Evolutionary conservation across 305 asterid genomes (phyloP).

Genomic region (Fraxinus baroniana): DNA sequence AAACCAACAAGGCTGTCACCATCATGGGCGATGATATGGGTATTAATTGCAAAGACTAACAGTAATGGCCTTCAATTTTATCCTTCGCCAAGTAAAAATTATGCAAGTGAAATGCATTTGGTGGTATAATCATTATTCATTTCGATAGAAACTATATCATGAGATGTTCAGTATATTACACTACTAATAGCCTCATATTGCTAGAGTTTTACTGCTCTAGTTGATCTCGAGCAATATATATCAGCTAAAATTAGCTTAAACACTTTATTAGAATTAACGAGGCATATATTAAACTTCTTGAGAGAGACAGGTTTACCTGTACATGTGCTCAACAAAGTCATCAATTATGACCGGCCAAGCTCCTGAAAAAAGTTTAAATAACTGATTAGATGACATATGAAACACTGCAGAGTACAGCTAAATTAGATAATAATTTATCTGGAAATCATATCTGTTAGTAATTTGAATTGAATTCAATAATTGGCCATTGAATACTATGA

Average conservation of each 20-base stretch:
- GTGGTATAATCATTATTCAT: neutral
- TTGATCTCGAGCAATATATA: neutral
- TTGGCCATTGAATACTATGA: neutral
- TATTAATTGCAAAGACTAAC: neutral
- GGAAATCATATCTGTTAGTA: neutral
- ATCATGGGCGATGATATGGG: neutral
- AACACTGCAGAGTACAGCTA: neutral
- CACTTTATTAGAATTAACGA: neutral
- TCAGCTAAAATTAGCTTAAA: neutral
- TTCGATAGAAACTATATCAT: neutral
- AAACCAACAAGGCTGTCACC: neutral
- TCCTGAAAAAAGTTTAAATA: slow-evolving; percentile 49
- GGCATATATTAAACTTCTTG: neutral
- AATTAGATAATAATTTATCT: neutral
- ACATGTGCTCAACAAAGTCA: slow-evolving; percentile 93
- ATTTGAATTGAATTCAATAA: neutral
- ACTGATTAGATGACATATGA: slow-evolving; percentile 13
- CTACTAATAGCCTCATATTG: neutral
- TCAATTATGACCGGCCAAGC: slow-evolving; percentile 97
- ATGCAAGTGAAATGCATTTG: neutral
- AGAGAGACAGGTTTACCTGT: slow-evolving; percentile 53
- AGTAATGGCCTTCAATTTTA: neutral
- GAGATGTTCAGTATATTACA: neutral
- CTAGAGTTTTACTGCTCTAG: neutral
- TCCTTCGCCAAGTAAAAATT: neutral